Evolutionary conservation across 2,329 filamentous ascomycete genomes (phyloP).

Genomic region (Aspergillus latus): DNA sequence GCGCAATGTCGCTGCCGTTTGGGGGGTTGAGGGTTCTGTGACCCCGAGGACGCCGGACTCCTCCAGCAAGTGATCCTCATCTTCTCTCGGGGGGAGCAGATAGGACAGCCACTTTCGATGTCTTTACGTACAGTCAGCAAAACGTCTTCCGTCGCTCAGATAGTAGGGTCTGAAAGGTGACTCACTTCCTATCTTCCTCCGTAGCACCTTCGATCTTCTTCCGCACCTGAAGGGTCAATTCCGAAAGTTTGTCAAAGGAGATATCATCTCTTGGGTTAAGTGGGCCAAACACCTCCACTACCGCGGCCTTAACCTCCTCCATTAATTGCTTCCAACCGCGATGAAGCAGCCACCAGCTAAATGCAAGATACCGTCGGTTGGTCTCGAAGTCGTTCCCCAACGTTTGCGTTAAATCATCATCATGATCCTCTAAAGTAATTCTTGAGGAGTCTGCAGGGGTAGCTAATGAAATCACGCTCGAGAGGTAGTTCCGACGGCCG

Average conservation of each 20-base stretch:
- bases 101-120: slow-evolving; percentile 74
- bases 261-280: slow-evolving; percentile 87
- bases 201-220: slow-evolving; percentile 78
- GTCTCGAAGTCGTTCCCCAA: slow-evolving; percentile 95
- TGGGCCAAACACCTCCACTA: slow-evolving; percentile 84
- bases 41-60: slow-evolving; percentile 72
- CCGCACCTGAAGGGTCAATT: slow-evolving; percentile 78
- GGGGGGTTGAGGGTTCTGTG: slow-evolving; percentile 37
- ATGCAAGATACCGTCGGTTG: slow-evolving; percentile 90
- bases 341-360: slow-evolving; percentile 97
- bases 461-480: slow-evolving; percentile 88
- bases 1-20: slow-evolving; percentile 61
- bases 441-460: slow-evolving; percentile 69
- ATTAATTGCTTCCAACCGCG: slow-evolving; percentile 82
- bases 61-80: slow-evolving; percentile 79
- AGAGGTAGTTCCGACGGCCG: slow-evolving; percentile 90
- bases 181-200: slow-evolving; percentile 60
- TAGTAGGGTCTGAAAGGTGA: neutral
- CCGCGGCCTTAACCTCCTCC: slow-evolving; percentile 77
- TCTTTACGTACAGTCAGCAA: slow-evolving; percentile 33
- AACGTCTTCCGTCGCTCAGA: slow-evolving; percentile 23
- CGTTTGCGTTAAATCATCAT: slow-evolving; percentile 81
- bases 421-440: slow-evolving; percentile 89
- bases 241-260: slow-evolving; percentile 73
- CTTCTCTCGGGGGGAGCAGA: slow-evolving; percentile 73